phyloP scores from a whole-genome alignment of 2,329 filamentous ascomycete genomes.

The Paracorniculantispora psalliotae region DNA sequence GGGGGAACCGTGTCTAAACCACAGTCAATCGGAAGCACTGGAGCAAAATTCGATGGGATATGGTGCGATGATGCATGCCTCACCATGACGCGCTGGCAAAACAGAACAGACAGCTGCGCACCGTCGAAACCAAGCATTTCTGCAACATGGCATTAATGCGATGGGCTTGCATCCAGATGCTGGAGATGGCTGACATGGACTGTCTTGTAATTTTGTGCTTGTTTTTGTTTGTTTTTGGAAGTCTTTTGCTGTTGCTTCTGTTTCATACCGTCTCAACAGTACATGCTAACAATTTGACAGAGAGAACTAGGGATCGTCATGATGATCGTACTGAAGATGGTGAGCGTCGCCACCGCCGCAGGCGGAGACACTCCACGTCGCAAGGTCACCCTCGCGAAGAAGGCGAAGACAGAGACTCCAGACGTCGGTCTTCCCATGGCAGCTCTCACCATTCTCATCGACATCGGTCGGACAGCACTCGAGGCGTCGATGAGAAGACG shows the following conservation, averaged over 20 bases:
- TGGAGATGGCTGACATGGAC: not conserved
- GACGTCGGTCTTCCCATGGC: conserved; percentile 23
- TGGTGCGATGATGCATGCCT: not conserved
- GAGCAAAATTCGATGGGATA: not conserved
- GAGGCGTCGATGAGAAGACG: conserved; percentile 23
- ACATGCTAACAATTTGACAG: conserved; percentile 1
- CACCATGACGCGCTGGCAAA: not conserved
- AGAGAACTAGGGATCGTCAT: conserved; percentile 1
- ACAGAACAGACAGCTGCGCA: not conserved
- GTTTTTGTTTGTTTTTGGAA: not conserved
- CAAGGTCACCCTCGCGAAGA: conserved; percentile 19
- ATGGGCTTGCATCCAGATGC: not conserved
- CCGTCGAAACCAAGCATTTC: not conserved
- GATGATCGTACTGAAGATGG: not conserved
- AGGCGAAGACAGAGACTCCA: conserved; percentile 26
- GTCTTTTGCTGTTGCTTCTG: not conserved
- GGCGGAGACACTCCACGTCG: not conserved
- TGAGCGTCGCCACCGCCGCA: not conserved
- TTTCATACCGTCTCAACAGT: not conserved
- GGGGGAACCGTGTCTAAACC: conserved; percentile 5
- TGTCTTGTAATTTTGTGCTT: conserved; percentile 3
- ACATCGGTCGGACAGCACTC: conserved; percentile 33
- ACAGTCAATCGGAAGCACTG: not conserved
- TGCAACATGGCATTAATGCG: conserved; percentile 9
- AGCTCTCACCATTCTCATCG: conserved; percentile 30